These are phyloP conservation scores for Microbotryum saponariae DNA, from an alignment of 1,284 basidiomycete genomes.

Conservation along the genomic window DNA sequence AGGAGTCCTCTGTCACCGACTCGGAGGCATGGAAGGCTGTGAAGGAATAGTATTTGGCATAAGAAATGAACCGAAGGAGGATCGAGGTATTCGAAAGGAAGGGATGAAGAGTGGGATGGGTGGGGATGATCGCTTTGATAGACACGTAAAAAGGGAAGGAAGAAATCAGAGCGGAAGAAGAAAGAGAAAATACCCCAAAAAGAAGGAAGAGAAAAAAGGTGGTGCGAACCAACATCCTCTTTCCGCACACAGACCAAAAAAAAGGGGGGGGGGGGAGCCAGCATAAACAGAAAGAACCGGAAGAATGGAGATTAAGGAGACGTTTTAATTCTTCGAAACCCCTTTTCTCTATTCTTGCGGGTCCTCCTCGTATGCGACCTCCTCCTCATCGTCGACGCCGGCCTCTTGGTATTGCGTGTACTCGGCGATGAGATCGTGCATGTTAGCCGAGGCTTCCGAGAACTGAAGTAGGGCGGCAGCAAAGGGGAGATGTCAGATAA, in stretches of 20 bases:
- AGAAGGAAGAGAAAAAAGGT: neutral
- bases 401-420: conserved; percentile 51
- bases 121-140: neutral
- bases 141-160: neutral
- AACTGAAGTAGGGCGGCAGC: conserved; percentile 44
- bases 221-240: neutral
- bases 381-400: conserved; percentile 43
- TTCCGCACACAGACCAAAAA: neutral
- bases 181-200: neutral
- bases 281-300: neutral
- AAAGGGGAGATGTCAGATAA: conserved; percentile 33
- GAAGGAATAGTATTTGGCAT: too few species aligned
- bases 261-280: too few species aligned
- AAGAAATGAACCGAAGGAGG: neutral
- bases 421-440: conserved; percentile 65
- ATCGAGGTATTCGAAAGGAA: neutral
- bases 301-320: neutral
- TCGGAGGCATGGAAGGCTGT: too few species aligned
- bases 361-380: conserved; percentile 25
- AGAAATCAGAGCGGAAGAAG: neutral
- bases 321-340: conserved; percentile 8
- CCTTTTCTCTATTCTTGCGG: conserved; percentile 16
- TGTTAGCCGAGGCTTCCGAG: conserved; percentile 59
- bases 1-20: too few species aligned
- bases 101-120: neutral